A percentile compares a stretch with the other conserved stretches of the same genome.
These are phyloP conservation scores for Podospora pseudoanserina DNA, from an alignment of 495 filamentous ascomycete species.

Conservation along the genomic window DNA sequence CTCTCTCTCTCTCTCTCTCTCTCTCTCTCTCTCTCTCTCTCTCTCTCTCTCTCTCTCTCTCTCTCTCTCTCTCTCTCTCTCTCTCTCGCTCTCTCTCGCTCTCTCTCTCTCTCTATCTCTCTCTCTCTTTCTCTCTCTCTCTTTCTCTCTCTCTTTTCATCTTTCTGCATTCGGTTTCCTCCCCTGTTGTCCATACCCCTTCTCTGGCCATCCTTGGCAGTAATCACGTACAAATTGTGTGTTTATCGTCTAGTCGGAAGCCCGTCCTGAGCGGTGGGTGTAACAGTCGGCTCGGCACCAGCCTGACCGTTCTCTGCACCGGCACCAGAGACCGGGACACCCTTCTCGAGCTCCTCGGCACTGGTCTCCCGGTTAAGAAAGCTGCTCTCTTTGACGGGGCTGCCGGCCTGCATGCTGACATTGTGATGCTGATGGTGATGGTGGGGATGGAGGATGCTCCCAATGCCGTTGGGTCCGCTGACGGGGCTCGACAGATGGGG, in stretches of 20 bases:
- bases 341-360: slow-evolving; percentile 58
- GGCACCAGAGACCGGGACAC: slow-evolving; percentile 27
- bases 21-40: not conserved
- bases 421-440: slow-evolving; percentile 44
- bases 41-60: not conserved
- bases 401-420: slow-evolving; percentile 58
- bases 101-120: not conserved
- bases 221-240: not conserved
- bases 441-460: slow-evolving; percentile 39
- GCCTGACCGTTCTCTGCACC: slow-evolving; percentile 16
- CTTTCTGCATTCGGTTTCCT: not conserved
- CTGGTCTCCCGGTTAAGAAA: slow-evolving; percentile 74
- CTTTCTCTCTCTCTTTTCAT: not conserved
- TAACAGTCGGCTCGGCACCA: slow-evolving; percentile 15
- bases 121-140: not conserved
- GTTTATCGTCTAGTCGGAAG: slow-evolving; percentile 61
- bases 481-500: slow-evolving; percentile 77
- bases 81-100: not conserved
- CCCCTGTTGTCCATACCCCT: not conserved
- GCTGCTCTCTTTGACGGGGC: slow-evolving; percentile 82
- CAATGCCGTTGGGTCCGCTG: slow-evolving; percentile 44
- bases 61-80: not conserved
- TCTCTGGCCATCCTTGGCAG: not conserved
- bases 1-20: not conserved
- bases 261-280: slow-evolving; percentile 42